phyloP scores from a whole-genome alignment of 2,329 filamentous ascomycete species.

The Xylaria sp. region DNA sequence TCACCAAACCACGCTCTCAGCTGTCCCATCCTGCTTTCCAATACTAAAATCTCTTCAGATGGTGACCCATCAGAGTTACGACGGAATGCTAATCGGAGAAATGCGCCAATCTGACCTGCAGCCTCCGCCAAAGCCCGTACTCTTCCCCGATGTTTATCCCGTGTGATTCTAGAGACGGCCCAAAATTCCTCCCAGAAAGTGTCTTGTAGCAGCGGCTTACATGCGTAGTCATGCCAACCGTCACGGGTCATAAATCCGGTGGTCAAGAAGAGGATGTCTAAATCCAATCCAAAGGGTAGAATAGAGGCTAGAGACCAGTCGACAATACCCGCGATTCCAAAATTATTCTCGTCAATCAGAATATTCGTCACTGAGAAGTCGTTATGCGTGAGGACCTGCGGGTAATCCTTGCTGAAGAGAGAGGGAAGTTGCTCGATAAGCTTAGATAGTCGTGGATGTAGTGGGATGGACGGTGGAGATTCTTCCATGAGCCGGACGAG shows the following conservation, averaged over 20 bases:
- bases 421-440: constrained; percentile 39
- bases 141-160: constrained; percentile 33
- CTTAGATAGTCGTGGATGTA: constrained; percentile 1
- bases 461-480: constrained; percentile 16
- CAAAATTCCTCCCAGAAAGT: constrained; percentile 50
- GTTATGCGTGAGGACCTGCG: constrained; percentile 47
- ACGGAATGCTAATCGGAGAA: constrained; percentile 46
- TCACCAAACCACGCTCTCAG: neutral
- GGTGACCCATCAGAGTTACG: constrained; percentile 43
- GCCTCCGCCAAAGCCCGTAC: constrained; percentile 40
- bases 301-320: constrained; percentile 48
- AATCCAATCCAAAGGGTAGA: constrained; percentile 41
- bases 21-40: constrained; percentile 15
- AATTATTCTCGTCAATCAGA: constrained; percentile 44
- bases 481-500: constrained; percentile 27
- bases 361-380: constrained; percentile 50
- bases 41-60: constrained; percentile 21
- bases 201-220: constrained; percentile 36
- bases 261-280: constrained; percentile 42
- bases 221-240: constrained; percentile 48
- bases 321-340: constrained; percentile 46
- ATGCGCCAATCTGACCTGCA: constrained; percentile 44
- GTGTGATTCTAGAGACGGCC: constrained; percentile 41
- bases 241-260: constrained; percentile 45
- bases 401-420: constrained; percentile 47